Percentiles rank a stretch among this genome's conserved stretches.
These are phyloP conservation scores for Cordyceps javanica DNA, from an alignment of 2,329 filamentous ascomycete genomes.

Conservation along the genomic window DNA sequence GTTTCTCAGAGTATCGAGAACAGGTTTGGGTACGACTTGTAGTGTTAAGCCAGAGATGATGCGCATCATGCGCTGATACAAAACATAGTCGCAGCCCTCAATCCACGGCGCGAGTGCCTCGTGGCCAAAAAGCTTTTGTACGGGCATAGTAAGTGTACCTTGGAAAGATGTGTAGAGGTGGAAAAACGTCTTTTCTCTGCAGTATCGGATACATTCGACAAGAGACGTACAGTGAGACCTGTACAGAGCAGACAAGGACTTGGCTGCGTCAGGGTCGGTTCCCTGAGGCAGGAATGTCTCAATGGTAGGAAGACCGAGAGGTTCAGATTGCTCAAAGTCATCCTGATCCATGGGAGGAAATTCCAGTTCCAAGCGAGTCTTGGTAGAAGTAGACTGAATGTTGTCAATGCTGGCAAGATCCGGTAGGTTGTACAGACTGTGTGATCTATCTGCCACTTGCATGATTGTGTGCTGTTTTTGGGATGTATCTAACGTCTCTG, in stretches of 20 bases:
- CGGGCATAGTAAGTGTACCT: conserved; percentile 91
- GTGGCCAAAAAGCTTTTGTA: conserved; percentile 84
- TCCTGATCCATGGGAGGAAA: conserved; percentile 55
- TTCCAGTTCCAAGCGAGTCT: conserved; percentile 52
- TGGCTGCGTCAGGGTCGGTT: conserved; percentile 81
- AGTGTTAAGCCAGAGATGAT: conserved; percentile 85
- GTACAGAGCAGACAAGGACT: conserved; percentile 80
- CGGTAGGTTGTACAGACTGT: conserved; percentile 55
- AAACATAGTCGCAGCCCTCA: conserved; percentile 86
- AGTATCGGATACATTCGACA: conserved; percentile 91
- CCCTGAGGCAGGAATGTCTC: conserved; percentile 71
- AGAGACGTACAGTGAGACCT: conserved; percentile 92
- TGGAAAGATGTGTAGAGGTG: conserved; percentile 93
- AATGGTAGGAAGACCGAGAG: conserved; percentile 79
- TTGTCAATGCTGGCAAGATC: conserved; percentile 51
- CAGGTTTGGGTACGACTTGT: conserved; percentile 82
- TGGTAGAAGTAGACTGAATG: conserved; percentile 50
- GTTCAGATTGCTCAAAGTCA: conserved; percentile 52
- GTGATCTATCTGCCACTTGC: conserved; percentile 20
- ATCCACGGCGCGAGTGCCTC: conserved; percentile 85
- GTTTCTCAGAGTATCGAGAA: conserved; percentile 78
- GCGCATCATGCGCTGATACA: conserved; percentile 95
- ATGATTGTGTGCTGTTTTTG: conserved; percentile 13
- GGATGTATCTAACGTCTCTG: conserved; percentile 21
- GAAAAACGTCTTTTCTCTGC: conserved; percentile 95